Evolutionary conservation across 1,284 basidiomycete genomes (phyloP), one percentile per base, ranked within the genome.

Genomic region (Ceratobasidium papillatum): DNA sequence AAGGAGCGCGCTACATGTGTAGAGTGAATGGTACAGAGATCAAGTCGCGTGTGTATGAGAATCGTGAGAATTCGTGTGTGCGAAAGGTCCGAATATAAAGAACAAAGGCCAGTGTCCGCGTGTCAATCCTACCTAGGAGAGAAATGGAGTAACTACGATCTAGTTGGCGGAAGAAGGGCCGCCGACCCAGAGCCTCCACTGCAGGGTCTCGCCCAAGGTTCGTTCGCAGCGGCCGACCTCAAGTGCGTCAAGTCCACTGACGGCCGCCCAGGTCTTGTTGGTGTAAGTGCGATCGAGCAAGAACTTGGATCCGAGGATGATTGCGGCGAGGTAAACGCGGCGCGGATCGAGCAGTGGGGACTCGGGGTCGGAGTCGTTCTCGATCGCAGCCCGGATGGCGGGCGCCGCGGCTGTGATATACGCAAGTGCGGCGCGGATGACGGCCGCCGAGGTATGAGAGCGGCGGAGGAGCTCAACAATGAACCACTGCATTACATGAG

Each of bases 251-350:
- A 94, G 85, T 41, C 93, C 92, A 27, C 91, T 92, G 0, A 94
- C 85, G 80, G 94, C 95, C 5, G 93, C 91, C 96, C 95, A 98
- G 25, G 95, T 95, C 30, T 90, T 88, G 81, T 98, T 97, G 12
- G 93, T 95, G 80, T 96, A 98, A 68, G 93, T 95, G 72, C 93
- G 91, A 80, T 98, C 96, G 83, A 96, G 95, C 75, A 93, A 89
- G 81, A 96, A 97, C 81, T 98, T 98, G 43, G 92, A 92, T 0
- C 96, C 95, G 58, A 95, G 86, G 77, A 98, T 94, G 47, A 98
- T 84, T 0, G 94, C 90, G 0, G 94, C 94, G 8, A 98, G 85
- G 82, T 98, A 98, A 1, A 94, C 90, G 49, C 95, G 88, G 27
- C 95, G 87, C 1, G 95, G 94, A 80, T 95, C 97, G 51, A 94